Evolutionary conservation across 2,329 filamentous ascomycete genomes (phyloP), one percentile per base, ranked within the genome.

Genomic region (Claviceps sp.): DNA sequence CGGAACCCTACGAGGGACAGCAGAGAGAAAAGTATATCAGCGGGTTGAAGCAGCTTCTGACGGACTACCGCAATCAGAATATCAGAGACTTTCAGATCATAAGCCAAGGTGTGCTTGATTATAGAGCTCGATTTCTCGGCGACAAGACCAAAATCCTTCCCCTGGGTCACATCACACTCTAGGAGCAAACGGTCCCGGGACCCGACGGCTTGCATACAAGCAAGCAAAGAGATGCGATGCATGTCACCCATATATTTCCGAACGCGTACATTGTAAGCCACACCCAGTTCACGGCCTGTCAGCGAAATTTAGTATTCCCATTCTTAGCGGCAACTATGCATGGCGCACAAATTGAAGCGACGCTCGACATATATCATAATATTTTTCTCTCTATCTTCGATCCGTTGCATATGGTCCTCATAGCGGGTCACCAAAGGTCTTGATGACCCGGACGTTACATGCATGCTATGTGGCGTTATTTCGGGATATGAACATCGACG

Each of bases 21-120:
- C 75, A 82, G 55, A 78, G 77, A 62, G 71, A 74, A 52, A 71
- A 73, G 55, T 88, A 83, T 67, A 80, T 80, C 58, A 69, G 71
- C 36, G 83, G 83, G 23, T 73, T 88, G 46, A 75, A 75, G 52
- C 70, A 76, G 56, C 69, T 86, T 38, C 75, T 88, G 52, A 73
- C 75, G 54, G 72, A 77, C 44, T 74, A 83, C 59, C 78, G 80
- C 58, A 69, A 71, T 56, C 74, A 73, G 57, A 79, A 80, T 58
- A 71, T 82, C 52, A 77, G 75, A 62, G 82, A 86, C 61, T 86
- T 86, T 62, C 71, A 80, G 55, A 74, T 73, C 48, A 85, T 87
- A 63, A 82, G 82, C 52, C 70, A 75, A 59, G 78, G 79, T 51
- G 86, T 88, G 59, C 74, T 85, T 62, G 75, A 80, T 56, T 85